Base-by-base conservation (phyloP, 2,329 filamentous ascomycete species). In the Capronia coronata region DNA sequence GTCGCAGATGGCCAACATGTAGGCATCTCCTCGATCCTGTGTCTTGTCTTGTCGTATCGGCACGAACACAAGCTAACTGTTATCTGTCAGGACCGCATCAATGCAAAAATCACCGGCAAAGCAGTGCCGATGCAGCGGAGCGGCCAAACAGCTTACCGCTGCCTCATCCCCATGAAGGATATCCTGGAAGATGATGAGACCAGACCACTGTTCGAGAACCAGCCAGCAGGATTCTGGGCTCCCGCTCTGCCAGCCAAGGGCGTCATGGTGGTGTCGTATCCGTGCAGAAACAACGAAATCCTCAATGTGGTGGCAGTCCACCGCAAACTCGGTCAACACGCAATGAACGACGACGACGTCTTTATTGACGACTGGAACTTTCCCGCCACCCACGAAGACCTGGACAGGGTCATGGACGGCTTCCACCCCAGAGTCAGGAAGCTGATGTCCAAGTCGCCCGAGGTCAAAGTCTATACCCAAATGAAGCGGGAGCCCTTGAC, bases 1-100 rank as follows among this genome's bases (percentile, higher is more conserved):
- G 65, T 67, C 19, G 59, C 63, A 14, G 56, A 68, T 53, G 64
- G 66, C 5, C 59, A 57, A 19, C 61, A 59, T 16, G 47, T 64
- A 21, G 57, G 54, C 0, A 64, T 56, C 18, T 18, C 11, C 16
- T 8, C 34, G 5, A 7, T 2, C 4, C 19, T 11, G 13, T 10
- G 14, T 19, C 62, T 67, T 49, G 18, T 21, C 30, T 19, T 21
- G 16, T 11, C 8, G 18, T 16, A n/a, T 37, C 16, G 14, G 51
- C 53, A 51, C 29, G n/a, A n/a, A n/a, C n/a, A n/a, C n/a, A 21
- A 60, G 13, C 49, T 52, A 25, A 49, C 27, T 11, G 43, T 18
- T 34, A 34, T 30, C 38, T 35, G 25, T 34, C 23, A 56, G 54
- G 58, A 60, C 32, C 56, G 53, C 8, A 27, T 60, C 11, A 60